These are phyloP conservation scores for Guyanaporus albipodus DNA, from an alignment of 768 basidiomycete genomes.

Conservation along the genomic window DNA sequence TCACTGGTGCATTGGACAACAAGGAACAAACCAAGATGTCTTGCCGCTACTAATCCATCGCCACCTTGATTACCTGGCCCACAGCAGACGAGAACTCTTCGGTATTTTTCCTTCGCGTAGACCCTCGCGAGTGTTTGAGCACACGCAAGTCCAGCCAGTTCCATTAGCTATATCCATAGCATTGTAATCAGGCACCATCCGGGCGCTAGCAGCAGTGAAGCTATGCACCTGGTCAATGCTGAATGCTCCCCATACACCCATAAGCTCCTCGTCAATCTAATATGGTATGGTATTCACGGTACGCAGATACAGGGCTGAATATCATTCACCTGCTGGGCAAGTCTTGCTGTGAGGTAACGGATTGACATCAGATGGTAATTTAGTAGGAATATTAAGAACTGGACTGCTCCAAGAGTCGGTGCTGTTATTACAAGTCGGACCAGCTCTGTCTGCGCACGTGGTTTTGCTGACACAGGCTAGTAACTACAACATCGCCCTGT, in stretches of 20 bases:
- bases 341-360: constrained; percentile 62
- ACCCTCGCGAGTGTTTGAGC: constrained; percentile 83
- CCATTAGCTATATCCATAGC: constrained; percentile 70
- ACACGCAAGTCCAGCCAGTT: constrained; percentile 91
- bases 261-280: constrained; percentile 95
- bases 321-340: constrained; percentile 66
- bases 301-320: not conserved
- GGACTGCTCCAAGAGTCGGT: no score
- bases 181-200: not conserved
- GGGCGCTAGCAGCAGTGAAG: not conserved
- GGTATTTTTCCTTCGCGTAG: constrained; percentile 64
- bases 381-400: constrained; percentile 1
- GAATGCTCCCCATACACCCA: constrained; percentile 85
- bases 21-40: constrained; percentile 70
- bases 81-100: constrained; percentile 87
- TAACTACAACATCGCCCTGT: constrained; percentile 1
- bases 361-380: constrained; percentile 46
- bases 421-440: not conserved
- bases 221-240: constrained; percentile 80
- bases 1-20: not conserved
- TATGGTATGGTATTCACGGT: not conserved
- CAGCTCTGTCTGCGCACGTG: no score
- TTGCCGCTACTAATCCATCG: constrained; percentile 93
- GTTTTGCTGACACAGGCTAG: not conserved
- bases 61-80: constrained; percentile 98